Evolutionary conservation across 306 rosid species (phyloP), one percentile per base, ranked within the genome.

Genomic region (Mimosa pudica): DNA sequence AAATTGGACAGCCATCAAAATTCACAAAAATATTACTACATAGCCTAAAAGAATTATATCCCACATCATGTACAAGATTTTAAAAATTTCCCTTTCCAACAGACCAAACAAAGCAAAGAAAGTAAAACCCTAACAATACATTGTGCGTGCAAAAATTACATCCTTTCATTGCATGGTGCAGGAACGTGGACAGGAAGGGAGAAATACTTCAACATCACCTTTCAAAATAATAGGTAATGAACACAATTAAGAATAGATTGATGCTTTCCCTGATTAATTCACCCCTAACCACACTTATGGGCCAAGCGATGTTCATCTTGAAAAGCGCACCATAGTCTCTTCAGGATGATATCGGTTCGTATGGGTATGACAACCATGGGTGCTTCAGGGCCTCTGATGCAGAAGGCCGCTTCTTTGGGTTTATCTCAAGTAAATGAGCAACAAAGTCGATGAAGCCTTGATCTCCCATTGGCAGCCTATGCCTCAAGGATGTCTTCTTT

Each of bases 281-380:
- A 54, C 83, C 44, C 83, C 80, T 70, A 67, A 84, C 55, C 82
- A 82, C 83, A 77, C 85, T 82, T 51, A 30, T 55, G 83, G 78
- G 71, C 77, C 38, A 52, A 6, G 70, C 48, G 41, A 61, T 64
- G 51, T 67, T 64, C 4, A 75, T 52, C 74, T 17, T 17, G 77
- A 76, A 74, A 83, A 74, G 63, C n/a, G 71, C 77, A 45, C 65
- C 79, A 64, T 46, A 58, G 52, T 24, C 69, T 78, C 54, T 78
- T 92, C 90, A 93, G 17, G 97, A 88, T 73, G 97, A 93, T 81
- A 93, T 90, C 10, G 96, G 97, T 76, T 93, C 97, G 18, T 93
- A 93, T n/a, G 96, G 96, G 77, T 88, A 89, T 24, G 97, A 93
- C 63, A 93, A 81, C 97, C 97, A 93, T 7, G 96, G 96, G 80